These are phyloP conservation scores for Fraxinus quadrangulata DNA, from an alignment of 257 asterid genomes.

Conservation along the genomic window DNA sequence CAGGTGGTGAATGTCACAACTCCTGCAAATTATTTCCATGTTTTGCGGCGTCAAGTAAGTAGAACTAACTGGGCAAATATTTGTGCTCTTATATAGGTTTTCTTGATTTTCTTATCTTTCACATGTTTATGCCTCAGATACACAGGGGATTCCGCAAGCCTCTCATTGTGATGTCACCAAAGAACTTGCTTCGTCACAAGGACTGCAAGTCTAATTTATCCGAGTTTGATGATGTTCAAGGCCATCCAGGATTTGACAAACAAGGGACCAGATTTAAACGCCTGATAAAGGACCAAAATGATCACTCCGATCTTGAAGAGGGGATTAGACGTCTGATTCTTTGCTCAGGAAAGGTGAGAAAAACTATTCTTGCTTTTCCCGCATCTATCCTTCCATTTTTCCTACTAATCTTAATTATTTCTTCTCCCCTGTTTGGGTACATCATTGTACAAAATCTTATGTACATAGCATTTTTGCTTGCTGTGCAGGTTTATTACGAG, in stretches of 20 bases:
- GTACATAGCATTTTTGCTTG: not conserved
- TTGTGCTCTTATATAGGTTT: not conserved
- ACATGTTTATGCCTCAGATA: conserved; percentile 44
- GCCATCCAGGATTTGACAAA: conserved; percentile 94
- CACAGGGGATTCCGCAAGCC: conserved; percentile 96
- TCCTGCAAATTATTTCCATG: conserved; percentile 99
- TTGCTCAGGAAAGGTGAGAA: conserved; percentile 89
- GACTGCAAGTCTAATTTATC: conserved; percentile 90
- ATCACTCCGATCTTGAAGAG: conserved; percentile 79
- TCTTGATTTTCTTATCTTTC: conserved; percentile 27
- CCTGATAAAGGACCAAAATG: conserved; percentile 79
- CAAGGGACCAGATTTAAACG: conserved; percentile 99
- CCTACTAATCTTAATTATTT: not conserved
- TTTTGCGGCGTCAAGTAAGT: conserved; percentile 95
- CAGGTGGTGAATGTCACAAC: conserved; percentile 99
- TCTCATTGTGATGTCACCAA: conserved; percentile 90
- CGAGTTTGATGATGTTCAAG: conserved; percentile 90
- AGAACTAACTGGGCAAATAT: conserved; percentile 11
- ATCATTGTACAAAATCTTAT: not conserved
- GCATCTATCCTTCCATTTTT: not conserved
- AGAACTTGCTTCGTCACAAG: conserved; percentile 89
- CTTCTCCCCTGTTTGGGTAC: not conserved
- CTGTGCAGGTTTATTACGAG: conserved; percentile 76
- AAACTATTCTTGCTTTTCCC: conserved; percentile 15
- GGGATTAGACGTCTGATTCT: conserved; percentile 81